A percentile compares a stretch with the other conserved stretches of the same genome.
phyloP scores from a whole-genome alignment of 164 flowering plant genomes.

The Euptelea pleiosperma region DNA sequence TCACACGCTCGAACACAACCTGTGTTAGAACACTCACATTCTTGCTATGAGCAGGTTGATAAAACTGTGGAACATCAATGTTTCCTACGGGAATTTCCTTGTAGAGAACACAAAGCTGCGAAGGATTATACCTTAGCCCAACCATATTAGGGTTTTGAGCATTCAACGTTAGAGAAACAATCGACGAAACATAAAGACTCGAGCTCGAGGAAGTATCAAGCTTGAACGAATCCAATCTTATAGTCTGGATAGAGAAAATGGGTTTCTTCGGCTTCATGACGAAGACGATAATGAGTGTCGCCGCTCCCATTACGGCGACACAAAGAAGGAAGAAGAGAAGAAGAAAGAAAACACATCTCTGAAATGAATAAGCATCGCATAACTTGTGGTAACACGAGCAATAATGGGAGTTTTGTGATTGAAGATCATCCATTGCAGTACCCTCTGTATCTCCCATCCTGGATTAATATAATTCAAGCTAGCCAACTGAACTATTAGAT shows the following conservation, averaged over 20 bases:
- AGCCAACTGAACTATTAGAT: too few species aligned
- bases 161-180: slow-evolving; percentile 25
- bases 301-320: slow-evolving; percentile 13
- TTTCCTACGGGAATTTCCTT: slow-evolving; percentile 34
- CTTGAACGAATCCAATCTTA: slow-evolving; percentile 29
- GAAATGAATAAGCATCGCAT: slow-evolving; percentile 21
- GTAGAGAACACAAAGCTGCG: slow-evolving; percentile 26
- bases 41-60: slow-evolving; percentile 45
- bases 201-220: slow-evolving; percentile 21
- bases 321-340: slow-evolving; percentile 20
- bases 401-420: too few species aligned
- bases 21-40: slow-evolving; percentile 30
- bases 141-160: slow-evolving; percentile 49
- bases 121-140: slow-evolving; percentile 31
- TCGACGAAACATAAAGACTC: slow-evolving; percentile 30
- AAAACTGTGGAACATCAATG: slow-evolving; percentile 35
- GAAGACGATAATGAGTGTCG: slow-evolving; percentile 25
- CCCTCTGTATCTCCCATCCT: too few species aligned
- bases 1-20: slow-evolving; percentile 26
- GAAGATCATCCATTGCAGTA: too few species aligned
- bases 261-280: slow-evolving; percentile 45
- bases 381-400: slow-evolving; percentile 6
- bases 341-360: slow-evolving; percentile 30
- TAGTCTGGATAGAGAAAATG: slow-evolving; percentile 29
- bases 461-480: too few species aligned